Evolutionary conservation across 805 yeast genomes (phyloP).

Genomic region (Metschnikowia kunwiensis): DNA sequence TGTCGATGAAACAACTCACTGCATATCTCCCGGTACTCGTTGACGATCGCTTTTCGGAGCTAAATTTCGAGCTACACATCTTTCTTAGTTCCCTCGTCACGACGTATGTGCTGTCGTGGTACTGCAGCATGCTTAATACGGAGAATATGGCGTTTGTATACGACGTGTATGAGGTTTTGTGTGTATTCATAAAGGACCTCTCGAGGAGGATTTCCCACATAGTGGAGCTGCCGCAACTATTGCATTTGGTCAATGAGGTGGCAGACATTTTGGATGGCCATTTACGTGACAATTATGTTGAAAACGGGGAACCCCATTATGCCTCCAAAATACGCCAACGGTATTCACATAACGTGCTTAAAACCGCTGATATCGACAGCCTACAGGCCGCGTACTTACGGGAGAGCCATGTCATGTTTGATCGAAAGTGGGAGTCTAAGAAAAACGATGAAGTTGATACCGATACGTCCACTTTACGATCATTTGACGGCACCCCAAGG

Average conservation of each 20-base stretch:
- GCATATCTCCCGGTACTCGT: constrained; percentile 30
- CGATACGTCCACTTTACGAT: background rate
- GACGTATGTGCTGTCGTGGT: constrained; percentile 20
- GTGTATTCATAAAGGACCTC: constrained; percentile 15
- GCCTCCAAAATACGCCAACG: background rate
- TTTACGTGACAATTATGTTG: constrained; percentile 6
- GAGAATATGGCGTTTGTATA: constrained; percentile 17
- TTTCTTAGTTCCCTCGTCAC: constrained; percentile 31
- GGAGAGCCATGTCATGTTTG: constrained; percentile 15
- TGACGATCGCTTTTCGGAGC: constrained; percentile 16
- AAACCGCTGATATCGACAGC: background rate
- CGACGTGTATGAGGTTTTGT: constrained; percentile 13
- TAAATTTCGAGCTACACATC: constrained; percentile 37
- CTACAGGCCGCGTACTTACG: constrained; percentile 7
- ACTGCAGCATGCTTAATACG: constrained; percentile 17
- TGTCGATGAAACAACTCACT: constrained; percentile 25
- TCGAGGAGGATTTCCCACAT: constrained; percentile 13
- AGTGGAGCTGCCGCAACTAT: constrained; percentile 15
- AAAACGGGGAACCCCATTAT: constrained; percentile 10
- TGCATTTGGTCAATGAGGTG: constrained; percentile 24
- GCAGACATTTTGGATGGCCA: constrained; percentile 14
- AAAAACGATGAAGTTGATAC: background rate
- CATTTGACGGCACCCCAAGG: background rate
- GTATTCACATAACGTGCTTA: background rate
- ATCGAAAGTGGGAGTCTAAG: background rate